Evolutionary conservation across 495 filamentous ascomycete genomes (phyloP).

Genomic region (Trichodelitschia bisporula): DNA sequence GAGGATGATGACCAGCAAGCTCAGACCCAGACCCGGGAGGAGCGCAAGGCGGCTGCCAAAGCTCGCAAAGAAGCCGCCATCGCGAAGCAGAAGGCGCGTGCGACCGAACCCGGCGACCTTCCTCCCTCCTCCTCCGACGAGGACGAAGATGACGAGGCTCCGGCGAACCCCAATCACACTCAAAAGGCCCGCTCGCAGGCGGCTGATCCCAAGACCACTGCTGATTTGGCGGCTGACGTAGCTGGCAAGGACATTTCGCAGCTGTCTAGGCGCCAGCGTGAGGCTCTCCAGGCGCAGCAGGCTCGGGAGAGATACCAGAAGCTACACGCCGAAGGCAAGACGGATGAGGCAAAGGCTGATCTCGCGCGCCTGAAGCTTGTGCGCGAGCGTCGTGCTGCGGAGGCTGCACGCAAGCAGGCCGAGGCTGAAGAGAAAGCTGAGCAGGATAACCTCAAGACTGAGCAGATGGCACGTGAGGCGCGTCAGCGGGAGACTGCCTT

Average conservation of each 20-base stretch:
- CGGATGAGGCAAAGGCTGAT: slow-evolving; percentile 88
- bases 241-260: slow-evolving; percentile 21
- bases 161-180: slow-evolving; percentile 78
- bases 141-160: slow-evolving; percentile 35
- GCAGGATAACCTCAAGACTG: slow-evolving; percentile 17
- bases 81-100: slow-evolving; percentile 33
- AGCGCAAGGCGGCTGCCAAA: slow-evolving; percentile 71
- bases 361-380: slow-evolving; percentile 59
- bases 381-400: slow-evolving; percentile 64
- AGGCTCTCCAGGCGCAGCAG: slow-evolving; percentile 68
- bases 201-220: slow-evolving; percentile 13
- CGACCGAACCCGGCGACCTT: slow-evolving; percentile 58
- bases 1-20: slow-evolving; percentile 16
- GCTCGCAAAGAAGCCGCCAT: slow-evolving; percentile 77
- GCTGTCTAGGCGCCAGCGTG: slow-evolving; percentile 60
- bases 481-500: slow-evolving; percentile 13
- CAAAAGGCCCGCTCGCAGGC: slow-evolving; percentile 38
- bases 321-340: slow-evolving; percentile 87
- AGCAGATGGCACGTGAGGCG: slow-evolving; percentile 15
- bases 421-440: slow-evolving; percentile 20
- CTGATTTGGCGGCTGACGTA: slow-evolving; percentile 8
- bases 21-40: slow-evolving; percentile 49
- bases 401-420: slow-evolving; percentile 54
- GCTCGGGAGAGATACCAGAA: slow-evolving; percentile 82
- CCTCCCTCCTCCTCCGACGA: slow-evolving; percentile 46